phyloP scores from a whole-genome alignment of 768 basidiomycete genomes.

The Rhizopogon vesiculosus region DNA sequence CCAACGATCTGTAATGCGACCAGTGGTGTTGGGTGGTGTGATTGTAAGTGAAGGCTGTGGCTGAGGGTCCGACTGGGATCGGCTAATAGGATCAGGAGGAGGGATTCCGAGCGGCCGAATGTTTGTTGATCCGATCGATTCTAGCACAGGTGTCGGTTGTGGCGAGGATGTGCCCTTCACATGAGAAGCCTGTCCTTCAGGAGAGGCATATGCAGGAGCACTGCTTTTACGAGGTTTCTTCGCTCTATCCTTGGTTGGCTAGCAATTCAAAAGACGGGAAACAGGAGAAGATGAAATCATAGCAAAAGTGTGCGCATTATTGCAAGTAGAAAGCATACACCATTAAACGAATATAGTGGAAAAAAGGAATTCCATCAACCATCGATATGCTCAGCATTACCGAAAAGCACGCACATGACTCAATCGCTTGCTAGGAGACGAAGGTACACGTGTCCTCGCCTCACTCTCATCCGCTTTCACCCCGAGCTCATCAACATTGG shows the following conservation, averaged over 20 bases:
- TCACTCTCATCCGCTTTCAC: conserved; percentile 33
- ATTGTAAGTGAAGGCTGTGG: conserved; percentile 2
- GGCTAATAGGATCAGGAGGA: background rate
- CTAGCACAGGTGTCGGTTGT: background rate
- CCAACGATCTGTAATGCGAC: conserved; percentile 28
- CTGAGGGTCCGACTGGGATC: background rate
- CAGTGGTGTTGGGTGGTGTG: conserved; percentile 5
- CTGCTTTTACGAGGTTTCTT: conserved; percentile 56
- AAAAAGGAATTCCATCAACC: conserved; percentile 32
- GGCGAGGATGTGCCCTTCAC: background rate
- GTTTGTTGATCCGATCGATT: background rate
- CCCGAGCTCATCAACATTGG: conserved; percentile 36
- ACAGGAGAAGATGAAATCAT: conserved; percentile 11
- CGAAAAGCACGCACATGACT: conserved; percentile 85
- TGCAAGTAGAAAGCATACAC: conserved; percentile 24
- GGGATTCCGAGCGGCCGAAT: background rate
- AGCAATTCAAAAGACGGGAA: conserved; percentile 11
- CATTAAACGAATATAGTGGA: conserved; percentile 19
- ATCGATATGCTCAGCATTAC: conserved; percentile 46
- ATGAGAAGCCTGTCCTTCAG: background rate
- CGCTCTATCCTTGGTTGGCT: conserved; percentile 76
- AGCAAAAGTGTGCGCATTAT: conserved; percentile 17
- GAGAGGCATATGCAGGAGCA: conserved; percentile 12
- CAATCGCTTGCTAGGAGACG: conserved; percentile 59
- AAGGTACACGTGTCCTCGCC: conserved; percentile 21